Evolutionary conservation across 2,329 filamentous ascomycete species (phyloP).

Genomic region (Decorospora gaudefroyi): DNA sequence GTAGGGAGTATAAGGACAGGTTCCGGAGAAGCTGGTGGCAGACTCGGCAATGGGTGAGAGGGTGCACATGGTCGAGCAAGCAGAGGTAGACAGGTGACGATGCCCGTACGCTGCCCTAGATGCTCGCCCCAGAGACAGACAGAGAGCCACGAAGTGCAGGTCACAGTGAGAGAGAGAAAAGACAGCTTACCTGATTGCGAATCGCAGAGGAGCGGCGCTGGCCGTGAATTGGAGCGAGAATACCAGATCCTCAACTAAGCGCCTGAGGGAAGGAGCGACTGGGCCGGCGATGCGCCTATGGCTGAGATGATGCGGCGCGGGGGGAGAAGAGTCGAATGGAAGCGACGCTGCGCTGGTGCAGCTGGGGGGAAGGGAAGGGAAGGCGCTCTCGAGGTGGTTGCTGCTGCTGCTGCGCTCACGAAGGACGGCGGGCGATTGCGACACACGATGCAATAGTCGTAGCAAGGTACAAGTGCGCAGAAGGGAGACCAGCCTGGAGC

Average conservation of each 20-base stretch:
- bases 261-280: conserved; percentile 48
- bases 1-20: conserved; percentile 6
- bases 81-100: conserved; percentile 14
- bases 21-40: conserved; percentile 2
- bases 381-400: conserved; percentile 9
- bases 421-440: conserved; percentile 14
- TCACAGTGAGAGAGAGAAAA: conserved; percentile 21
- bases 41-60: conserved; percentile 14
- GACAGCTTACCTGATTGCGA: conserved; percentile 42
- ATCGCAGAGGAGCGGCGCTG: conserved; percentile 25
- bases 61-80: conserved; percentile 13
- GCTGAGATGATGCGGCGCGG: conserved; percentile 31
- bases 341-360: conserved; percentile 9
- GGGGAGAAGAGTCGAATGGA: conserved; percentile 23
- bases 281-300: conserved; percentile 42
- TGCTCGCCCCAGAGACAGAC: conserved; percentile 7
- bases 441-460: conserved; percentile 8
- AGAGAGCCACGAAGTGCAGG: conserved; percentile 8
- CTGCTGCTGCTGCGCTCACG: conserved; percentile 5
- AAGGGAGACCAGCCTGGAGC: conserved; percentile 28
- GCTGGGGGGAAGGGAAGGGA: conserved; percentile 7
- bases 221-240: conserved; percentile 46
- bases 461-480: background rate
- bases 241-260: conserved; percentile 52
- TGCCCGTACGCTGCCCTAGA: conserved; percentile 13